These are phyloP conservation scores for Rhizophagus sp. DNA, from an alignment of 192 early-diverging fungal species.

Conservation along the genomic window DNA sequence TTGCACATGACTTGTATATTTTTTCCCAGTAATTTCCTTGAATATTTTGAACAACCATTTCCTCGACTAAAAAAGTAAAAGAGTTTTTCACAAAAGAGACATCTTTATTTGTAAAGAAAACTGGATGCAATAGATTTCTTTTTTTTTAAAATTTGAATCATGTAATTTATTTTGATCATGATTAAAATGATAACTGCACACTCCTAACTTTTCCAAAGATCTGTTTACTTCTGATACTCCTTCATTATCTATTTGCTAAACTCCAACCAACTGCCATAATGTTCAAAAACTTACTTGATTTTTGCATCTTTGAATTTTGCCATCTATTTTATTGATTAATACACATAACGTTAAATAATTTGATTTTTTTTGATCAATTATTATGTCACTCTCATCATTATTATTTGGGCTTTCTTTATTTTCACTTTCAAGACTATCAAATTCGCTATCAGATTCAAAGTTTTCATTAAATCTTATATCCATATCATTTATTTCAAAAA, in stretches of 20 bases:
- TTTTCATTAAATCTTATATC: too few relatives aligned
- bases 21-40: not conserved
- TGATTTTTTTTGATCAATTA: too few relatives aligned
- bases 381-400: too few relatives aligned
- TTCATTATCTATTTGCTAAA: not conserved
- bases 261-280: not conserved
- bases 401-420: too few relatives aligned
- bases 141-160: not conserved
- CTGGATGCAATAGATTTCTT: not conserved
- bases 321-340: not conserved
- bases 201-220: not conserved
- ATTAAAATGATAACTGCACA: constrained; percentile 9
- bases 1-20: not conserved
- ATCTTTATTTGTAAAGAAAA: not conserved
- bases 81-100: not conserved
- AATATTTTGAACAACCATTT: not conserved
- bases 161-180: not conserved
- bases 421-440: too few relatives aligned
- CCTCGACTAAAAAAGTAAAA: not conserved
- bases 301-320: not conserved
- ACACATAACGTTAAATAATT: not conserved
- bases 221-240: not conserved
- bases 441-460: too few relatives aligned
- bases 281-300: not conserved
- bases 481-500: too few relatives aligned